Conservation (phyloP, 345 rosid genomes). For the Gossypium anomalum region DNA sequence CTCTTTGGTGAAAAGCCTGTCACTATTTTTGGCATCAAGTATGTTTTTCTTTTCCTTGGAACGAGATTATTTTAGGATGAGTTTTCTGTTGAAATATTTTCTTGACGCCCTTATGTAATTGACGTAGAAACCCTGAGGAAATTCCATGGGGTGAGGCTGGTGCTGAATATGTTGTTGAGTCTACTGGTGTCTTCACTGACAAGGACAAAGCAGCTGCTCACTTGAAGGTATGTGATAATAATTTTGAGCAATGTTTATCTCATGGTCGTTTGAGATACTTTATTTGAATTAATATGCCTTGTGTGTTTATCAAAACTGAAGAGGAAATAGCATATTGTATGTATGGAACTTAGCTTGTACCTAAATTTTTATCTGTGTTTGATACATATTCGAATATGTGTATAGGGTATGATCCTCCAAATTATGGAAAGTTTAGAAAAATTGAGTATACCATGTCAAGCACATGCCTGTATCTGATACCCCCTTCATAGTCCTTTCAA, state of each 20-base stretch:
- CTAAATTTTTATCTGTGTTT: neutral
- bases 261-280: no score
- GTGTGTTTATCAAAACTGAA: neutral
- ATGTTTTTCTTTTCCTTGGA: neutral
- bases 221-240: conserved; percentile 42
- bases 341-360: neutral
- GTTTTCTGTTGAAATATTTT: neutral
- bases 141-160: conserved; percentile 64
- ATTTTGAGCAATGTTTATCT: neutral
- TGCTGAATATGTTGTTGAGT: conserved; percentile 57
- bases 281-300: neutral
- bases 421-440: neutral
- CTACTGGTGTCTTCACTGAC: conserved; percentile 70
- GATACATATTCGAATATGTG: neutral
- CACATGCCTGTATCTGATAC: neutral
- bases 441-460: neutral
- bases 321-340: neutral
- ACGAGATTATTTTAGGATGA: neutral
- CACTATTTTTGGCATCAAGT: conserved; percentile 57
- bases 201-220: conserved; percentile 71
- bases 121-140: conserved; percentile 58
- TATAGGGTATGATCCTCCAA: neutral
- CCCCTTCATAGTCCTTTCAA: neutral
- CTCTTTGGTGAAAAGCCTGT: conserved; percentile 58
- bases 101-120: neutral